Base-by-base conservation (phyloP, 352 stramenopile species). In the Globisporangium takayamanum region DNA sequence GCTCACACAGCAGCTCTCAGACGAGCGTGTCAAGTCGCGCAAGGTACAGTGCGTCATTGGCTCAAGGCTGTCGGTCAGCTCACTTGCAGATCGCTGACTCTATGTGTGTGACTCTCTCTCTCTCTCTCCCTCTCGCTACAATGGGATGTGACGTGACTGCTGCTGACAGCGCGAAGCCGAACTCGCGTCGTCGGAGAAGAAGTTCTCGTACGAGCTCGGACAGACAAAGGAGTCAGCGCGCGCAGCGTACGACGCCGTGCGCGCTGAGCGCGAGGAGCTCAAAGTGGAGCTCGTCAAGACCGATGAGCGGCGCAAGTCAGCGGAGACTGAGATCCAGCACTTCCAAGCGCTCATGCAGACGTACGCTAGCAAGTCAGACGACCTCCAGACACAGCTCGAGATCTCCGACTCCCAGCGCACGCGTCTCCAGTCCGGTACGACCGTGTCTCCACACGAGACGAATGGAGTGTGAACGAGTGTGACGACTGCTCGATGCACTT, bases 201-300 rank as follows among this genome's bases (percentile, higher is more conserved):
- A 88, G 47, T 77, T 79, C 15, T 57, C 73, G 18, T 89, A 89
- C 57, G 80, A 92, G 51, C 53, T 92, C 15, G 69, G 64, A 3
- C 80, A 89, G 42, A 79, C 67, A 5, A 89, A 90, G 46, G 78
- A 92, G 30, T 84, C 78, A 10, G 76, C 76, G 7, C 71, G 74
- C 22, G 80, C 80, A 45, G 74, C 74, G 2, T 90, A 89, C 46
- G 82, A 89, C 64, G 64, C 78, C 5, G 54, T 92, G 5, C 70
- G 74, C 20, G 63, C 54, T n/a, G 78, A 92, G 28, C 58, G 68
- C 10, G 80, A 89, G 53, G 71, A 88, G 37, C 67, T 92, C 12
- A 75, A 77, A 20, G 33, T 87, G 3, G 72, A 92, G 33, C 50
- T 90, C 1, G 73, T 77, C 2, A 75, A 76, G 30, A 66, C 62